phyloP scores from a whole-genome alignment of 305 asterid species.

The Fraxinus paxiana region DNA sequence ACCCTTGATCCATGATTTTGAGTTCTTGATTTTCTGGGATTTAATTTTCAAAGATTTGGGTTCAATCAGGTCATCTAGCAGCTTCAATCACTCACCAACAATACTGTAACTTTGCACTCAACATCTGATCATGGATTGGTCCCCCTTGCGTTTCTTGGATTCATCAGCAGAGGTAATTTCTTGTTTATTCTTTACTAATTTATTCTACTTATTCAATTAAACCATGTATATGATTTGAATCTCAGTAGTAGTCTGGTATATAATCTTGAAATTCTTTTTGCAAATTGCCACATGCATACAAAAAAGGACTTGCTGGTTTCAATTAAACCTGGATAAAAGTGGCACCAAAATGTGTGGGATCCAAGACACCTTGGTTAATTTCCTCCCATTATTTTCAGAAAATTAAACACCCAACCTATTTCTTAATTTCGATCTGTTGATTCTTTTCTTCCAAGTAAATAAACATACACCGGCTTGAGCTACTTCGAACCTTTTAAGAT shows the following conservation, averaged over 20 bases:
- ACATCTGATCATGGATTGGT: neutral
- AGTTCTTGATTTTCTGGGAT: neutral
- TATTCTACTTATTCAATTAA: neutral
- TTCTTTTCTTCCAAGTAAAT: neutral
- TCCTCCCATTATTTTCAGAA: neutral
- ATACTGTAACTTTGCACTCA: neutral
- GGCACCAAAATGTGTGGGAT: neutral
- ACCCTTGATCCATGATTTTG: neutral
- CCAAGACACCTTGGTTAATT: neutral
- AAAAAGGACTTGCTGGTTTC: neutral
- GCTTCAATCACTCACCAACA: slow-evolving; percentile 48
- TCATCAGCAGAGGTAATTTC: neutral
- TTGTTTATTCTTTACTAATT: neutral
- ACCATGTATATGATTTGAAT: neutral
- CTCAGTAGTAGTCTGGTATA: neutral
- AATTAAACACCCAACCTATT: neutral
- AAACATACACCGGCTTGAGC: neutral
- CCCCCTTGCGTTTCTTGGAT: neutral
- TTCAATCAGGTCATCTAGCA: slow-evolving; percentile 43
- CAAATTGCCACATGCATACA: neutral
- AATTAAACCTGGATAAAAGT: neutral
- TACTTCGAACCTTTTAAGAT: neutral
- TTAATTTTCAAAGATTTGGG: slow-evolving; percentile 11
- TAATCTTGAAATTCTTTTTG: neutral
- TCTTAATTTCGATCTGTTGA: neutral